phyloP scores from a whole-genome alignment of 768 basidiomycete species.

The Podaxis sp. region DNA sequence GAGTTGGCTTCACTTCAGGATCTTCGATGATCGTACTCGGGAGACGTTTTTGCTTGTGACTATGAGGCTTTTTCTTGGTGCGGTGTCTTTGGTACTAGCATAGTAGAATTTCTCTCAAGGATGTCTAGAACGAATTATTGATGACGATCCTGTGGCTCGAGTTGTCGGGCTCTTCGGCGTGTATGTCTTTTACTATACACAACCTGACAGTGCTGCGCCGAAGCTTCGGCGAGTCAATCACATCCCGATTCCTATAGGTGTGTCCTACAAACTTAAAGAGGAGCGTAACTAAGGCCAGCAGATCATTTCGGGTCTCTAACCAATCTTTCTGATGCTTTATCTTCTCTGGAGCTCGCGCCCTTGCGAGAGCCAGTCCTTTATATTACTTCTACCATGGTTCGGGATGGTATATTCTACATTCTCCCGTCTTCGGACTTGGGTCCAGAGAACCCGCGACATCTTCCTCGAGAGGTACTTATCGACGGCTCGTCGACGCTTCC shows the following conservation, averaged over 20 bases:
- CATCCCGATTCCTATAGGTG: slow-evolving; percentile 62
- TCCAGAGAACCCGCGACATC: slow-evolving; percentile 56
- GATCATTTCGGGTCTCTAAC: slow-evolving; percentile 56
- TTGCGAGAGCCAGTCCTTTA: slow-evolving; percentile 52
- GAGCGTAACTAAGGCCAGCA: slow-evolving; percentile 25
- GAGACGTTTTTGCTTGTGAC: slow-evolving; percentile 60
- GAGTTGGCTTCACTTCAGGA: slow-evolving; percentile 74
- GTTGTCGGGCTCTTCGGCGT: slow-evolving; percentile 64
- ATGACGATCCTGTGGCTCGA: slow-evolving; percentile 52
- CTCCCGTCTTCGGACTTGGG: slow-evolving; percentile 50
- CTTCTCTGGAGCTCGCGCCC: slow-evolving; percentile 35
- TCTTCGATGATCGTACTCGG: slow-evolving; percentile 65
- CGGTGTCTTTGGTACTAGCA: slow-evolving; percentile 16
- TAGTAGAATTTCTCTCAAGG: not conserved
- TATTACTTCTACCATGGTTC: slow-evolving; percentile 46
- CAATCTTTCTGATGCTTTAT: slow-evolving; percentile 44
- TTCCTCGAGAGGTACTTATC: slow-evolving; percentile 68
- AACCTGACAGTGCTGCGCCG: slow-evolving; percentile 55
- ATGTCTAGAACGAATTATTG: slow-evolving; percentile 48
- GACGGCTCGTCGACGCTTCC: slow-evolving; percentile 35
- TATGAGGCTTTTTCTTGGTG: slow-evolving; percentile 67
- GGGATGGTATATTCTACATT: slow-evolving; percentile 54
- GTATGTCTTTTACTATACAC: slow-evolving; percentile 69
- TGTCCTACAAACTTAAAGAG: slow-evolving; percentile 18
- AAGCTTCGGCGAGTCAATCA: slow-evolving; percentile 47